These are phyloP conservation scores for Phytophthora litchii DNA, from an alignment of 352 stramenopile species.

Conservation along the genomic window DNA sequence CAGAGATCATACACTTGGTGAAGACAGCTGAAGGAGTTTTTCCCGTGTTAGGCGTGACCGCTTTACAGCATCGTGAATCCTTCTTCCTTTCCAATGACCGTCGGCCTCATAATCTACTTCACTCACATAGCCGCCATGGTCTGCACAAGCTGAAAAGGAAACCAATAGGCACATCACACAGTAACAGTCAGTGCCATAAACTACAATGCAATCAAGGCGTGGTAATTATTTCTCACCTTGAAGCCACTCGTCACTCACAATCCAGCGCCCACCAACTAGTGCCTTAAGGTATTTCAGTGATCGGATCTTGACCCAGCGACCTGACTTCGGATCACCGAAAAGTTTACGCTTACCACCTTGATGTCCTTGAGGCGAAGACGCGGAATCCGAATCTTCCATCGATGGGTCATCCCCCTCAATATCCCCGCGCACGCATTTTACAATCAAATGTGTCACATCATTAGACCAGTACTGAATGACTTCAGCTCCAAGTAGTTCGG, in stretches of 20 bases:
- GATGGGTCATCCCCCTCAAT: constrained; percentile 26
- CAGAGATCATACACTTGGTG: constrained; percentile 28
- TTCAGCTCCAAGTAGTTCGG: constrained; percentile 44
- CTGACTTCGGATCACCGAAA: constrained; percentile 48
- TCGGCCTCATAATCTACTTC: constrained; percentile 64
- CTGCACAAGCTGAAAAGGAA: constrained; percentile 47
- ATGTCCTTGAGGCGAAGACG: constrained; percentile 13
- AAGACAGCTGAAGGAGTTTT: constrained; percentile 38
- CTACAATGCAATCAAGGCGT: neutral
- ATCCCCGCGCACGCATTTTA: constrained; percentile 68
- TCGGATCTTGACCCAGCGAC: constrained; percentile 82
- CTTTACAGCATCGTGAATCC: constrained; percentile 57
- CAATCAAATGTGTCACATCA: constrained; percentile 83
- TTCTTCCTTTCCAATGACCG: constrained; percentile 61
- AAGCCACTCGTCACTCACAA: constrained; percentile 86
- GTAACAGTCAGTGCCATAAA: constrained; percentile 5
- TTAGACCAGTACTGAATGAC: constrained; percentile 59
- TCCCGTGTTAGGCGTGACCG: constrained; percentile 49
- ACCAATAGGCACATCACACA: constrained; percentile 2
- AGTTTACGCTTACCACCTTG: constrained; percentile 50
- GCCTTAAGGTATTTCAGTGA: constrained; percentile 90
- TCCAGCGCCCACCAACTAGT: constrained; percentile 78
- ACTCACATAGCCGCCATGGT: constrained; percentile 39
- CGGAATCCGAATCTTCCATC: constrained; percentile 29
- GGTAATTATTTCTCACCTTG: constrained; percentile 46